Conservation (phyloP, 306 rosid genomes). For the Carpinus fangiana region DNA sequence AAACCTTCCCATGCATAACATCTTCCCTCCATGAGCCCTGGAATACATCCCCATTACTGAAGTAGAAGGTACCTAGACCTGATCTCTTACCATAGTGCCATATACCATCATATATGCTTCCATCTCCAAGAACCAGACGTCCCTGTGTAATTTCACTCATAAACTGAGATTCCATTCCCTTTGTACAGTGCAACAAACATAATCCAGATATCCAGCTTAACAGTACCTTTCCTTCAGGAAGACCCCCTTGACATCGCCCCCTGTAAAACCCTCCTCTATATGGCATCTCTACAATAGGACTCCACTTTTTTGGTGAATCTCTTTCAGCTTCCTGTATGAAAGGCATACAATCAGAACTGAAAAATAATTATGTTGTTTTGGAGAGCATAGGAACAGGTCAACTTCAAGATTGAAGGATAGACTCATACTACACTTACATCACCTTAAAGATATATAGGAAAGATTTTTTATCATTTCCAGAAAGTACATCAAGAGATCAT, state of each 20-base stretch:
- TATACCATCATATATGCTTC: constrained; percentile 88
- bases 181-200: not conserved
- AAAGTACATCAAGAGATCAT: not conserved
- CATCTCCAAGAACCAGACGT: constrained; percentile 72
- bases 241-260: constrained; percentile 98
- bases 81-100: constrained; percentile 95
- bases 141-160: constrained; percentile 56
- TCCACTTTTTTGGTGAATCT: constrained; percentile 84
- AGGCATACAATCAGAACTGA: constrained; percentile 22
- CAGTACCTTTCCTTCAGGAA: constrained; percentile 93
- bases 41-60: constrained; percentile 87
- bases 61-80: constrained; percentile 84
- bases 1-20: constrained; percentile 93
- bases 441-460: not conserved
- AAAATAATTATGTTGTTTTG: constrained; percentile 8
- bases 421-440: not conserved
- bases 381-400: constrained; percentile 10
- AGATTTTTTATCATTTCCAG: not conserved
- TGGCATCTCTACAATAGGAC: constrained; percentile 80
- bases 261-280: constrained; percentile 82
- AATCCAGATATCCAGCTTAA: constrained; percentile 5
- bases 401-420: not conserved
- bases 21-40: constrained; percentile 99
- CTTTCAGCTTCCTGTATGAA: constrained; percentile 85
- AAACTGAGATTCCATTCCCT: constrained; percentile 11